Conservation (phyloP, 2,329 filamentous ascomycete genomes). For the Bipolaris zeicola region DNA sequence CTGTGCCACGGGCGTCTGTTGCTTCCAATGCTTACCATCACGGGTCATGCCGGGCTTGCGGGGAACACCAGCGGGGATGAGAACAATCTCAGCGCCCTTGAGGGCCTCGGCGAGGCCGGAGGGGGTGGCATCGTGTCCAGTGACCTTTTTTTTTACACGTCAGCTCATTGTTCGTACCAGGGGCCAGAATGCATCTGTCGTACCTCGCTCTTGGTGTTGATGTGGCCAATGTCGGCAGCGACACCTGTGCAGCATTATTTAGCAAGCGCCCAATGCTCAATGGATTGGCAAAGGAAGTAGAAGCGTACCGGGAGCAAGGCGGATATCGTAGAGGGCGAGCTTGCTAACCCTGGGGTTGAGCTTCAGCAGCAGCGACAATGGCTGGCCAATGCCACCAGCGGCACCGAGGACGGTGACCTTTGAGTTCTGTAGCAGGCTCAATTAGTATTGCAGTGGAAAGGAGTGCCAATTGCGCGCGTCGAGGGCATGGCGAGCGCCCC, state of each 20-base stretch:
- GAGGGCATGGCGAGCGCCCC: conserved; percentile 9
- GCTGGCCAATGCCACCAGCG: conserved; percentile 96
- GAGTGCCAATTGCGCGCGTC: conserved; percentile 18
- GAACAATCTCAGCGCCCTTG: conserved; percentile 87
- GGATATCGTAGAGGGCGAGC: conserved; percentile 97
- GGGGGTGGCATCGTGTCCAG: conserved; percentile 80
- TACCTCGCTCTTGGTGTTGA: conserved; percentile 94
- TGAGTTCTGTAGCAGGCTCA: conserved; percentile 68
- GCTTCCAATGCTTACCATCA: conserved; percentile 65
- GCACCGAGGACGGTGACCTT: conserved; percentile 98
- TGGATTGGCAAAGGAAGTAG: conserved; percentile 1
- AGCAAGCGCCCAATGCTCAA: conserved; percentile 13
- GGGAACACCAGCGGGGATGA: conserved; percentile 97
- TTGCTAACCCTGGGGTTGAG: conserved; percentile 93
- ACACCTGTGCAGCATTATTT: conserved; percentile 68
- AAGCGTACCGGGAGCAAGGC: conserved; percentile 82
- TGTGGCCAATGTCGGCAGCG: conserved; percentile 95
- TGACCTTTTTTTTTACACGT: conserved; percentile 63
- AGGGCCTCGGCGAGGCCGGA: conserved; percentile 78
- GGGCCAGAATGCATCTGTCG: conserved; percentile 17
- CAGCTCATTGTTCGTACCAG: conserved; percentile 20
- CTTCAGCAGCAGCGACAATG: conserved; percentile 97
- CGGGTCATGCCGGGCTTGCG: conserved; percentile 99
- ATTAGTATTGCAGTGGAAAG: conserved; percentile 28
- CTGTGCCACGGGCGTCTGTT: neutral